Percentiles rank a stretch among this genome's conserved stretches.
These are phyloP conservation scores for Yarrowia porcina DNA, from an alignment of 805 yeast species.

Conservation along the genomic window DNA sequence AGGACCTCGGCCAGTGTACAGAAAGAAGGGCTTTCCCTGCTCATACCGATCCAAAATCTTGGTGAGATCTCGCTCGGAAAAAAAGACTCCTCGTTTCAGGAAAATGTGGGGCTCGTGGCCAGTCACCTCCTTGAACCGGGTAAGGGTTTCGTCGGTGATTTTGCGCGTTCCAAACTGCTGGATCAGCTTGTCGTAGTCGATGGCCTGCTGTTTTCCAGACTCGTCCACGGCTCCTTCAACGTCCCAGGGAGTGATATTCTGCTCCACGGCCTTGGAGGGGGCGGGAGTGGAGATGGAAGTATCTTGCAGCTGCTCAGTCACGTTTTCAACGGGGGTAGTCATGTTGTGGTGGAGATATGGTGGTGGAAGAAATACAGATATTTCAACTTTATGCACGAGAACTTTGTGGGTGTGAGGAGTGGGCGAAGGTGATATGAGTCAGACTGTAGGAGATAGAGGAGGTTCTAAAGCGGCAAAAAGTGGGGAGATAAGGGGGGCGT, in stretches of 20 bases:
- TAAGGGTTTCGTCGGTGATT: conserved; percentile 66
- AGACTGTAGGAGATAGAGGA: too few species aligned
- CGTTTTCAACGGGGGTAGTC: neutral
- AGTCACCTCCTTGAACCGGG: conserved; percentile 73
- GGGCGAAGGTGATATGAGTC: too few species aligned
- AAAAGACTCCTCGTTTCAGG: conserved; percentile 85
- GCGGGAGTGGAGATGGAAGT: neutral
- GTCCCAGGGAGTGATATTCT: conserved; percentile 93
- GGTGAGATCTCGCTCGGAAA: conserved; percentile 67
- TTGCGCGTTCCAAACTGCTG: conserved; percentile 80
- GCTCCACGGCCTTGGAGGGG: conserved; percentile 36
- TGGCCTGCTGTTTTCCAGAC: conserved; percentile 75
- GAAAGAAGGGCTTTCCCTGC: conserved; percentile 89
- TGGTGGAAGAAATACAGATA: neutral
- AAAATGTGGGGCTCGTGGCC: conserved; percentile 91
- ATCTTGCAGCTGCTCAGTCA: neutral
- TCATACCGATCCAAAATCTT: conserved; percentile 84
- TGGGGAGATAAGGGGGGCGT: too few species aligned
- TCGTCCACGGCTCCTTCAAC: conserved; percentile 98
- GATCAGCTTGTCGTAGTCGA: conserved; percentile 87
- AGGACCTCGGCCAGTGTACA: conserved; percentile 98
- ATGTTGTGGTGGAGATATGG: neutral
- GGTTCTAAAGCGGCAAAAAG: too few species aligned
- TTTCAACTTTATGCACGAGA: neutral
- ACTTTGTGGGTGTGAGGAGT: neutral